A percentile compares a stretch with the other conserved stretches of the same genome.
Evolutionary conservation across 148 eudicot species (phyloP).

Genomic region (Chenopodium quinoa): DNA sequence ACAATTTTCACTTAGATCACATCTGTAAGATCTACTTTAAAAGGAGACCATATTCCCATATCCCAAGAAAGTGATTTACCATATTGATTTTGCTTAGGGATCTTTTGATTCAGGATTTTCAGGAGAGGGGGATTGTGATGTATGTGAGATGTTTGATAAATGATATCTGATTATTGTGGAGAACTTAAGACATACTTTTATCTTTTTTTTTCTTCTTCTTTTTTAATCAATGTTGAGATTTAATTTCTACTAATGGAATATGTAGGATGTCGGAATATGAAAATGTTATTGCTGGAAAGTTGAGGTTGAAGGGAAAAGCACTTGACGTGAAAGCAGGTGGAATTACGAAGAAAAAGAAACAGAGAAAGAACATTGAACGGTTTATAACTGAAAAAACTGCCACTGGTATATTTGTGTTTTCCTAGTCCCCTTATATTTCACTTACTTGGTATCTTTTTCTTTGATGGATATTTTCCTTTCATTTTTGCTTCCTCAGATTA

Average conservation of each 20-base stretch:
- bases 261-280: conserved; percentile 61
- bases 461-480: not conserved
- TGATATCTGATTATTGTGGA: not conserved
- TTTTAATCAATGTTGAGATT: not conserved
- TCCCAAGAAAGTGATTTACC: not conserved
- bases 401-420: conserved; percentile 36
- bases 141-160: not conserved
- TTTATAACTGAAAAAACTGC: conserved; percentile 23
- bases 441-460: not conserved
- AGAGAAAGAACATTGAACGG: conserved; percentile 38
- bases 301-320: conserved; percentile 75
- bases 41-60: not conserved
- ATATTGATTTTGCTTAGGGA: not conserved
- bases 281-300: conserved; percentile 63
- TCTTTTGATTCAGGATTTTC: no score
- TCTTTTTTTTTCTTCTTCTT: no score
- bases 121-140: not conserved
- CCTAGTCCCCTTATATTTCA: not conserved
- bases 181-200: not conserved
- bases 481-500: not conserved
- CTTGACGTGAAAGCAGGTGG: conserved; percentile 63
- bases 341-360: conserved; percentile 62
- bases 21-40: not conserved
- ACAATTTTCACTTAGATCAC: not conserved
- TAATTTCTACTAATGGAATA: not conserved